These are phyloP conservation scores for Arachnomyces sp. DNA, from an alignment of 2,329 filamentous ascomycete species.

Conservation along the genomic window DNA sequence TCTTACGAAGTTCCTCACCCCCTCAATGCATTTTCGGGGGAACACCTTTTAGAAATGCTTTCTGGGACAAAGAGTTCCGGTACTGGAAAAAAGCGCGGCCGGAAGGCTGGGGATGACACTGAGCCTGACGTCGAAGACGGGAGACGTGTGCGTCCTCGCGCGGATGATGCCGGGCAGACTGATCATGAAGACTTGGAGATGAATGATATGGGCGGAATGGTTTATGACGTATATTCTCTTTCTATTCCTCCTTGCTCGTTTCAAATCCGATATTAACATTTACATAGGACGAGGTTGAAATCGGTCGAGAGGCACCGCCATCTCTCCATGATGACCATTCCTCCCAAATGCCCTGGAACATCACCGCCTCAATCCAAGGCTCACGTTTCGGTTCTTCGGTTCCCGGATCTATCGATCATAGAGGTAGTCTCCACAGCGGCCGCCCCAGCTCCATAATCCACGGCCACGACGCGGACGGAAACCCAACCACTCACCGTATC, in stretches of 20 bases:
- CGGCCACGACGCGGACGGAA: too few species aligned
- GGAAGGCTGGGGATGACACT: conserved; percentile 17
- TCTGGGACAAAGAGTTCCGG: conserved; percentile 24
- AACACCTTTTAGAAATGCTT: conserved; percentile 43
- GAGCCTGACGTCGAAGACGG: conserved; percentile 18
- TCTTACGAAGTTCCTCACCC: conserved; percentile 38
- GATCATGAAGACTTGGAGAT: conserved; percentile 19
- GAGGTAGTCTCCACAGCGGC: too few species aligned
- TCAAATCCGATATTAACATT: neutral
- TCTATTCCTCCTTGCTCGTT: neutral
- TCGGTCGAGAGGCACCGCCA: conserved; percentile 59
- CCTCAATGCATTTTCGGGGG: conserved; percentile 52
- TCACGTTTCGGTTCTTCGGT: conserved; percentile 39
- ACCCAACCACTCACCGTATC: conserved; percentile 21
- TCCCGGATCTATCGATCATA: conserved; percentile 18
- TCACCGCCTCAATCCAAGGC: conserved; percentile 46
- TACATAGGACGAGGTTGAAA: conserved; percentile 49
- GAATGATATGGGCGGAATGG: conserved; percentile 26
- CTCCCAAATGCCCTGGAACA: conserved; percentile 62
- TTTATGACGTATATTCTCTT: conserved; percentile 25
- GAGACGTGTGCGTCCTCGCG: conserved; percentile 32
- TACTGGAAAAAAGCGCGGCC: conserved; percentile 22
- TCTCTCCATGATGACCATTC: conserved; percentile 60
- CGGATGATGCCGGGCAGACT: conserved; percentile 26
- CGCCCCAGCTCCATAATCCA: too few species aligned